phyloP scores from a whole-genome alignment of 495 filamentous ascomycete genomes.

The Clavariopsis aquatica region DNA sequence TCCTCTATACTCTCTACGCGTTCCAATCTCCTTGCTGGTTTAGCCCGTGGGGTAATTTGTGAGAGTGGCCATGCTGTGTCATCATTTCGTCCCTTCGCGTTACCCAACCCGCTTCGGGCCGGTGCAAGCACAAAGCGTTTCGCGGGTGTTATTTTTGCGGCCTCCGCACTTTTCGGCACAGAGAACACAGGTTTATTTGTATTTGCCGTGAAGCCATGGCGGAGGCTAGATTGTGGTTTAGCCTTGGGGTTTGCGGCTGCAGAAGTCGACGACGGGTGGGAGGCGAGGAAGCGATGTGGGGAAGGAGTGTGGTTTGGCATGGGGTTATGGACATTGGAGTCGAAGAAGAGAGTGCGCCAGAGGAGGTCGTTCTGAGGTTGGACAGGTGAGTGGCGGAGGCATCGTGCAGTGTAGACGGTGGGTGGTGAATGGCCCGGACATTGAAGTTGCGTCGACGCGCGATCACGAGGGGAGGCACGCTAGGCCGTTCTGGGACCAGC shows the following conservation, averaged over 20 bases:
- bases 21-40: slow-evolving; percentile 13
- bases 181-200: not conserved
- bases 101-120: not conserved
- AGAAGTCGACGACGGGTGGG: not conserved
- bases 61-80: slow-evolving; percentile 2
- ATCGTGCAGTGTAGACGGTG: not conserved
- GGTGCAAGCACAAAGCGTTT: slow-evolving; percentile 27
- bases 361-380: not conserved
- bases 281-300: slow-evolving; percentile 32
- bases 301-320: slow-evolving; percentile 29
- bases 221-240: slow-evolving; percentile 20
- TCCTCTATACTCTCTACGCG: slow-evolving; percentile 34
- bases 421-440: not conserved
- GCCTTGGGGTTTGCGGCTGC: slow-evolving; percentile 1
- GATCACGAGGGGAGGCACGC: slow-evolving; percentile 10
- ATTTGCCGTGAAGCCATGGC: slow-evolving; percentile 21
- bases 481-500: not conserved
- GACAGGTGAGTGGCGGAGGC: not conserved
- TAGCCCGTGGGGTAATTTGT: slow-evolving; percentile 5
- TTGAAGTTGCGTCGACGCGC: slow-evolving; percentile 11
- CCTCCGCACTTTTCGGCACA: not conserved
- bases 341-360: not conserved
- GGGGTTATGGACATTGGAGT: not conserved
- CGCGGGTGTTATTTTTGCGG: slow-evolving; percentile 17
- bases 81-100: not conserved